These are phyloP conservation scores for Tetrapisispora arboricola DNA, from an alignment of 805 yeast species.

Conservation along the genomic window DNA sequence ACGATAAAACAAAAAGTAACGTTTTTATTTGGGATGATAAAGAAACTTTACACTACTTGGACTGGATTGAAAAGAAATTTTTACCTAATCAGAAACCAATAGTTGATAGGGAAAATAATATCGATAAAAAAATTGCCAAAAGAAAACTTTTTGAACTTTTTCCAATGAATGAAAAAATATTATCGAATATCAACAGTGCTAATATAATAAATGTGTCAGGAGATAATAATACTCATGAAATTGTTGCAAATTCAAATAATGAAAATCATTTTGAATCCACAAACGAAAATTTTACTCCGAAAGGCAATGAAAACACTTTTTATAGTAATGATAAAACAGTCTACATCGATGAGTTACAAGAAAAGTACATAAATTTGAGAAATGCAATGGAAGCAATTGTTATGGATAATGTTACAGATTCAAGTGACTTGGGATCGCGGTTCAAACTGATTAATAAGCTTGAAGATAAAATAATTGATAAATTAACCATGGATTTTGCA, in stretches of 20 bases:
- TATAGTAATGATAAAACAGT: constrained; percentile 3
- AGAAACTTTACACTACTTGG: constrained; percentile 17
- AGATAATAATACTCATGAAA: background rate
- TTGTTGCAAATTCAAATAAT: background rate
- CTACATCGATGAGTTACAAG: constrained; percentile 18
- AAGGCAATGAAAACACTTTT: too few relatives aligned
- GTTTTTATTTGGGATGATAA: constrained; percentile 14
- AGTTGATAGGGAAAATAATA: constrained; percentile 8
- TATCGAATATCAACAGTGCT: background rate
- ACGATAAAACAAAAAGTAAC: constrained; percentile 4
- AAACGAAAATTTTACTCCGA: background rate
- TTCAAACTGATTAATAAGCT: constrained; percentile 2
- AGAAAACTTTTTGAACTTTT: constrained; percentile 22
- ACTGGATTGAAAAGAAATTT: constrained; percentile 22
- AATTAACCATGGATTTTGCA: constrained; percentile 11
- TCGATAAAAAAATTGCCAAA: constrained; percentile 25
- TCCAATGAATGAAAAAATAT: constrained; percentile 12
- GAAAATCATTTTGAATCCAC: background rate
- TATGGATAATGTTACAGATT: background rate
- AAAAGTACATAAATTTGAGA: constrained; percentile 13
- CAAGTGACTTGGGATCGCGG: background rate
- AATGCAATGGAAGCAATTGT: constrained; percentile 6
- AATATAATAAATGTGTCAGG: background rate
- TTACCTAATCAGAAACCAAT: constrained; percentile 9
- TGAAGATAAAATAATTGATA: constrained; percentile 9